These are phyloP conservation scores for Hirsutella thompsonii DNA, from an alignment of 2,329 filamentous ascomycete species.

Conservation along the genomic window DNA sequence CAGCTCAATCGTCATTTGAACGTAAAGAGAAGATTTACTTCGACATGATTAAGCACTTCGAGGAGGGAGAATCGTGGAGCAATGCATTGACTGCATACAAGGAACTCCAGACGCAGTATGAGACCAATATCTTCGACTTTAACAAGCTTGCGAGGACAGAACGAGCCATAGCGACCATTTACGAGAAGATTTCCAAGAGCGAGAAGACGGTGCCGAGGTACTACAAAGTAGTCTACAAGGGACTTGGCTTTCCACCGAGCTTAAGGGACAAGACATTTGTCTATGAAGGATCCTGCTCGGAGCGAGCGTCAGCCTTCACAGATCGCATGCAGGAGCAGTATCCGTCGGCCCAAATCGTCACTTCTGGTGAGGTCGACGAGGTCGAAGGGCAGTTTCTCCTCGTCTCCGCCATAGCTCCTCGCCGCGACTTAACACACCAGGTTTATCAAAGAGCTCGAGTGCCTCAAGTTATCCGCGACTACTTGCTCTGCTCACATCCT, in stretches of 20 bases:
- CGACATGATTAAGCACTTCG: conserved; percentile 87
- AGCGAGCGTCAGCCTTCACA: conserved; percentile 70
- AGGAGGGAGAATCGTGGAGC: conserved; percentile 89
- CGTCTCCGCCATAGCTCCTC: conserved; percentile 66
- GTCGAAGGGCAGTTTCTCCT: conserved; percentile 85
- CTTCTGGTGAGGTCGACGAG: conserved; percentile 56
- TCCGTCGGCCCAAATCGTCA: conserved; percentile 70
- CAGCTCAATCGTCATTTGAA: conserved; percentile 77
- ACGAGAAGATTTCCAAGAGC: conserved; percentile 76
- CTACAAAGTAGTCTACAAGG: conserved; percentile 83
- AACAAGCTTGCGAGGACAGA: conserved; percentile 81
- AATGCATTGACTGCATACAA: conserved; percentile 79
- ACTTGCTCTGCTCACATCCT: conserved; percentile 68
- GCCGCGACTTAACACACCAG: conserved; percentile 70
- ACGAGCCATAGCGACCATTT: conserved; percentile 81
- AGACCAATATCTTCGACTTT: conserved; percentile 81
- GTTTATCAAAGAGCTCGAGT: conserved; percentile 85
- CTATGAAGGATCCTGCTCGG: conserved; percentile 68
- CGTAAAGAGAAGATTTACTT: conserved; percentile 88
- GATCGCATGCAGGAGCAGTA: conserved; percentile 89
- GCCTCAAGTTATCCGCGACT: conserved; percentile 72
- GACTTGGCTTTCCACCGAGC: conserved; percentile 71
- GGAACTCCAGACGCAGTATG: conserved; percentile 85
- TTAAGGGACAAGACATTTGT: conserved; percentile 86
- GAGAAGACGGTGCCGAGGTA: conserved; percentile 71